These are phyloP conservation scores for Stagonosporopsis cucurbitacearum DNA, from an alignment of 2,329 filamentous ascomycete species.

Conservation along the genomic window DNA sequence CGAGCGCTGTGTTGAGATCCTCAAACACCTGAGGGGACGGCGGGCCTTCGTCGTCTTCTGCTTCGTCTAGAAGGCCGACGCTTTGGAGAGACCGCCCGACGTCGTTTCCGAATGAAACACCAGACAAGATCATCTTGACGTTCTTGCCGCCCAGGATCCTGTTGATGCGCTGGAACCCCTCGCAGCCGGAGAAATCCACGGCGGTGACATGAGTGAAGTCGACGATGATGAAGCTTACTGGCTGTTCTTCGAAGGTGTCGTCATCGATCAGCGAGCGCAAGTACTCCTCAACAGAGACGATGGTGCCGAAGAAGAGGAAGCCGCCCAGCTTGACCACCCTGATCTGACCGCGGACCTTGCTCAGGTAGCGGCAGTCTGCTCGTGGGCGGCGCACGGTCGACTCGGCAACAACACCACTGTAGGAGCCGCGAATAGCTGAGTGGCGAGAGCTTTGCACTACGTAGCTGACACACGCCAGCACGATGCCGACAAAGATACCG, in stretches of 20 bases:
- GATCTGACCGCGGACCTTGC: constrained; percentile 85
- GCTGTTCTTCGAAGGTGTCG: constrained; percentile 75
- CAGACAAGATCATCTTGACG: constrained; percentile 82
- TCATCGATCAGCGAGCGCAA: constrained; percentile 84
- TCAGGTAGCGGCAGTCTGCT: constrained; percentile 84
- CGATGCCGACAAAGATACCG: constrained; percentile 89
- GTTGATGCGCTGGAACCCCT: constrained; percentile 92
- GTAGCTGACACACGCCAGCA: constrained; percentile 88
- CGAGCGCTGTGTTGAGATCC: constrained; percentile 89
- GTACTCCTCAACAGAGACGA: constrained; percentile 90
- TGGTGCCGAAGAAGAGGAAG: constrained; percentile 98
- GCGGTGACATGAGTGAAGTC: constrained; percentile 90
- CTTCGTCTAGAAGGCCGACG: constrained; percentile 79
- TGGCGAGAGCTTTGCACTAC: constrained; percentile 91
- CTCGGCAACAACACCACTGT: constrained; percentile 84
- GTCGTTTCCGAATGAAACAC: constrained; percentile 75
- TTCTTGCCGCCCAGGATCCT: constrained; percentile 78
- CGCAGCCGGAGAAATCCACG: constrained; percentile 93
- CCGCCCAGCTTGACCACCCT: constrained; percentile 90
- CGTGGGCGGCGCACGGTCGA: constrained; percentile 93
- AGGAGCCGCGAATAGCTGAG: constrained; percentile 87
- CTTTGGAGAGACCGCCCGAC: constrained; percentile 81
- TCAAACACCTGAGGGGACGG: constrained; percentile 72
- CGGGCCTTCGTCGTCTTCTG: constrained; percentile 67
- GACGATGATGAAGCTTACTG: constrained; percentile 87